These are phyloP conservation scores for Coemansia sp. DNA, from an alignment of 192 early-diverging fungal genomes.

Conservation along the genomic window DNA sequence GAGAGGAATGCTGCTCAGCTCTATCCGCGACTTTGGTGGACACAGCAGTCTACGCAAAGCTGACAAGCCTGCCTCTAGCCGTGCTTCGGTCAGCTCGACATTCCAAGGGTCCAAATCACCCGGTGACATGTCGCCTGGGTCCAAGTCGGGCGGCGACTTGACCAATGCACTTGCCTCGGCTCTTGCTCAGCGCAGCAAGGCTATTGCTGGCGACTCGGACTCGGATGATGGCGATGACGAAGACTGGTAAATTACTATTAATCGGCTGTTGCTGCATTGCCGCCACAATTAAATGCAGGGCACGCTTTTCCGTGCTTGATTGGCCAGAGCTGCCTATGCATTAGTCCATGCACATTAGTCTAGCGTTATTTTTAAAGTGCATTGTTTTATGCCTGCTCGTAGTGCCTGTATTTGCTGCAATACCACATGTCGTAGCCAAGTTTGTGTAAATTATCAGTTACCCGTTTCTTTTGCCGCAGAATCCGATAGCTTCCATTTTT, in stretches of 20 bases:
- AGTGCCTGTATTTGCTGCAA: slow-evolving; percentile 1
- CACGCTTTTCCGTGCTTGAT: not conserved
- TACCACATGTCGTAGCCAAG: slow-evolving; percentile 1
- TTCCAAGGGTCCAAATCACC: slow-evolving; percentile 31
- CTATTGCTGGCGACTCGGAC: slow-evolving; percentile 50
- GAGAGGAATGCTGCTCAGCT: slow-evolving; percentile 33
- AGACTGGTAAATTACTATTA: slow-evolving; percentile 29
- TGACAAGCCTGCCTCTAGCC: slow-evolving; percentile 20
- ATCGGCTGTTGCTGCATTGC: not conserved
- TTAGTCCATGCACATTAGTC: slow-evolving; percentile 1
- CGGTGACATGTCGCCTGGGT: slow-evolving; percentile 36
- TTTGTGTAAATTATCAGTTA: too few relatives aligned
- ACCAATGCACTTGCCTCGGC: slow-evolving; percentile 50
- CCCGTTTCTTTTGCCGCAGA: not conserved
- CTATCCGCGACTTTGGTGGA: slow-evolving; percentile 45
- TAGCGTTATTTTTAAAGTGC: slow-evolving; percentile 5
- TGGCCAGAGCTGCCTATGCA: slow-evolving; percentile 1
- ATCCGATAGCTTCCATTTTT: not conserved
- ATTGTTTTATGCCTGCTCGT: not conserved
- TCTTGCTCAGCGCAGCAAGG: slow-evolving; percentile 49
- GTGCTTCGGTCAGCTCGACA: slow-evolving; percentile 22
- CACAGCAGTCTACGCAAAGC: slow-evolving; percentile 40
- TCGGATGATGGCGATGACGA: slow-evolving; percentile 52
- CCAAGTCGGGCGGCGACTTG: slow-evolving; percentile 44
- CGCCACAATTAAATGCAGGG: slow-evolving; percentile 3